These are phyloP conservation scores for Litsea cubeba DNA, from an alignment of 164 flowering plant genomes.

Conservation along the genomic window DNA sequence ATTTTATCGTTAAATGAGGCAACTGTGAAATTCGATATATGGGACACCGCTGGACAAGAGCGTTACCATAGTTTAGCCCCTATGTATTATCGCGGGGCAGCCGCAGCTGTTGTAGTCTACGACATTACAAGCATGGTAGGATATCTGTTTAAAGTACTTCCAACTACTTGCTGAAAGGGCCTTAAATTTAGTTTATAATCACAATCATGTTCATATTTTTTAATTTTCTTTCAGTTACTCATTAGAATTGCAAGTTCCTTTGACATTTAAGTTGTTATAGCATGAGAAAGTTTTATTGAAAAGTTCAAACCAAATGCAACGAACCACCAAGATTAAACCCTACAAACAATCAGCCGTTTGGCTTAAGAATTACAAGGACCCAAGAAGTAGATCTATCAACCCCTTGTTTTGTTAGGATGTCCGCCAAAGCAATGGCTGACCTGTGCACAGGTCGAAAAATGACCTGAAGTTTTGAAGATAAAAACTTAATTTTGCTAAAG, in stretches of 20 bases:
- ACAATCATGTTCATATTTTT: background rate
- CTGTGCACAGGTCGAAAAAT: too few relatives aligned
- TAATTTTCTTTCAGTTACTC: background rate
- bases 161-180: background rate
- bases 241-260: background rate
- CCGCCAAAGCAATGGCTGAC: too few relatives aligned
- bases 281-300: background rate
- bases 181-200: too few relatives aligned
- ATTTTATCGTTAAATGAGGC: conserved; percentile 60
- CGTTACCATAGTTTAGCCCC: conserved; percentile 84
- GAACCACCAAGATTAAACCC: too few relatives aligned
- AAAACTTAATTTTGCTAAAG: too few relatives aligned
- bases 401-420: too few relatives aligned
- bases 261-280: background rate
- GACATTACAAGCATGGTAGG: conserved; percentile 76
- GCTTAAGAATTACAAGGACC: too few relatives aligned
- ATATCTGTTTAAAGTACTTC: background rate
- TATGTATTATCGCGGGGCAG: conserved; percentile 93
- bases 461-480: too few relatives aligned
- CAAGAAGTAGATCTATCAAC: too few relatives aligned
- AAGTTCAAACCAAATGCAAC: too few relatives aligned
- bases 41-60: conserved; percentile 95
- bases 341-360: too few relatives aligned
- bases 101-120: conserved; percentile 83
- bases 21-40: conserved; percentile 79